These are phyloP conservation scores for Starmerella potacharoeniae DNA, from an alignment of 805 yeast genomes.

Conservation along the genomic window DNA sequence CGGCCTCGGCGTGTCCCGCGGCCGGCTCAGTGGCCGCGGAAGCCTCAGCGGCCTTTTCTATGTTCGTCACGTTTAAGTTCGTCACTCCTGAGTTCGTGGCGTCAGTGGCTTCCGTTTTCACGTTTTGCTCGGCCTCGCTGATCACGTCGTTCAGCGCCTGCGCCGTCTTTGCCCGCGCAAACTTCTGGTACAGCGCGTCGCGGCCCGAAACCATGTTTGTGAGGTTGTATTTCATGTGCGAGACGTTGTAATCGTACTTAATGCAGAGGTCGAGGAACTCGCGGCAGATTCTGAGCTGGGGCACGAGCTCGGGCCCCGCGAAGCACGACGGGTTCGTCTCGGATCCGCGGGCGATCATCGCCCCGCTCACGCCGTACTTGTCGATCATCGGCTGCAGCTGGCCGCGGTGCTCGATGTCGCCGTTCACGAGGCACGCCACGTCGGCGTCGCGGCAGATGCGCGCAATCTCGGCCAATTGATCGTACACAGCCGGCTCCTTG, in stretches of 20 bases:
- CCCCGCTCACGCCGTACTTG: constrained; percentile 54
- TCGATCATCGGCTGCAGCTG: constrained; percentile 46
- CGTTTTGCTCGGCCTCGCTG: constrained; percentile 3
- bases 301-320: constrained; percentile 30
- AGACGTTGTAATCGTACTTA: constrained; percentile 47
- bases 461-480: constrained; percentile 51
- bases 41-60: no score
- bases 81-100: neutral
- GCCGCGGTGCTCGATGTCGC: constrained; percentile 46
- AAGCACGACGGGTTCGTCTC: constrained; percentile 80
- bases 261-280: constrained; percentile 48
- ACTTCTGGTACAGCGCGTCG: constrained; percentile 43
- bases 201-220: constrained; percentile 72
- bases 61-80: no score
- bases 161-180: constrained; percentile 46
- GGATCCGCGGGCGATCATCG: constrained; percentile 89
- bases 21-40: no score
- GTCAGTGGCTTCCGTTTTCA: no score
- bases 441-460: constrained; percentile 47
- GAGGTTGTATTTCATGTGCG: constrained; percentile 74
- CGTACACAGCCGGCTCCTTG: constrained; percentile 68
- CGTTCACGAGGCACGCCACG: constrained; percentile 72
- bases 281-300: constrained; percentile 45
- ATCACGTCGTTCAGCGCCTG: constrained; percentile 25
- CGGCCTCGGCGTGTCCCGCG: neutral